A percentile compares a stretch with the other conserved stretches of the same genome.
phyloP scores from a whole-genome alignment of 2,329 filamentous ascomycete species.

The Didymella exigua region DNA sequence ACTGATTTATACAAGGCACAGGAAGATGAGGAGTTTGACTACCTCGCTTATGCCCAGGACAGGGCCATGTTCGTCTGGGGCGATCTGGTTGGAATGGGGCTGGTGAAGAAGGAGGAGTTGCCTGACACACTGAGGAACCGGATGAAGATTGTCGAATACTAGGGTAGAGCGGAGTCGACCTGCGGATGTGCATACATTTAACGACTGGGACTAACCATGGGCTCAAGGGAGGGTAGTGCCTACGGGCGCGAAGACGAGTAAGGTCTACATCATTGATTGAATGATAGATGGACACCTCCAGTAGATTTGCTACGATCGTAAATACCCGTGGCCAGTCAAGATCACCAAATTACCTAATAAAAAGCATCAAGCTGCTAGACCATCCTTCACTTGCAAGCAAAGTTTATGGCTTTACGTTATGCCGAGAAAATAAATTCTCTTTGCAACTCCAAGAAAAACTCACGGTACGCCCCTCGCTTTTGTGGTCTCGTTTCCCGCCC shows the following conservation, averaged over 20 bases:
- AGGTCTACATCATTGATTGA: not conserved
- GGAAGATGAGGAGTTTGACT: constrained; percentile 80
- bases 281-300: not conserved
- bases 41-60: constrained; percentile 88
- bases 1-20: constrained; percentile 55
- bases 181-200: too few species aligned
- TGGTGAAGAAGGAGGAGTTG: constrained; percentile 77
- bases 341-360: not conserved
- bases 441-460: too few species aligned
- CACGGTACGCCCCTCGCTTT: too few species aligned
- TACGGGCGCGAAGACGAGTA: not conserved
- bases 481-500: too few species aligned
- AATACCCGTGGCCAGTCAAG: too few species aligned
- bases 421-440: too few species aligned
- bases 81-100: constrained; percentile 77
- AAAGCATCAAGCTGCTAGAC: not conserved
- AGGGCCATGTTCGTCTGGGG: constrained; percentile 94
- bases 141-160: constrained; percentile 72
- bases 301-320: not conserved
- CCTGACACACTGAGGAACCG: constrained; percentile 67
- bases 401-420: too few species aligned
- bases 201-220: too few species aligned
- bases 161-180: not conserved
- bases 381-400: too few species aligned
- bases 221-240: too few species aligned